Evolutionary conservation across 495 filamentous ascomycete genomes (phyloP), one percentile per base, ranked within the genome.

Genomic region (Umbilicaria muhlenbergii): DNA sequence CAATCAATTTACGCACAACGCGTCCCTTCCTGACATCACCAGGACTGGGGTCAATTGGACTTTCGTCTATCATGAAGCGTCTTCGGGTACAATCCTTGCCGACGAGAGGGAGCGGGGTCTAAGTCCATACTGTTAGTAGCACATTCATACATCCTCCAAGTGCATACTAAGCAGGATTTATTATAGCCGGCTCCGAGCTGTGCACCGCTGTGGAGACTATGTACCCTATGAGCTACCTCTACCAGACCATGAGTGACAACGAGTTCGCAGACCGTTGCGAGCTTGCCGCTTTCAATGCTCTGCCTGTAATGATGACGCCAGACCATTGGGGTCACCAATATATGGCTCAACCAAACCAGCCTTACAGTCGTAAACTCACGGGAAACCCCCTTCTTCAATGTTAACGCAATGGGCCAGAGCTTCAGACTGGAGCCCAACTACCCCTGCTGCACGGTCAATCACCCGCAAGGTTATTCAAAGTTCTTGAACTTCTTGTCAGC

Each of bases 261-360:
- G 43, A 59, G n/a, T 73, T 69, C 43, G 77, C 74, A 4, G 76
- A 80, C 48, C 56, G 62, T 14, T 64, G 68, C 8, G 77, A 80
- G 51, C 53, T 66, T 36, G 63, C 66, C 8, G 73, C 75, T 8
- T 81, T 74, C 57, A 80, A 80, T 41, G 68, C 71, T 5, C 53
- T 78, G 7, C 75, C 77, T 3, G 70, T 66, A 1, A 67, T 66
- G 39, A 39, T 76, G 21, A 68, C 67, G n/a, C 58, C 64, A 6
- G 68, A 78, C 48, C 73, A 71, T 65, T 80, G 77, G 74, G 64
- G 64, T 8, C 74, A 68, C 45, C 73, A 78, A 48, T 80, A 81
- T 50, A 63, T 81, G 38, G 54, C 58, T 10, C 61, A 77, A 45
- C 58, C 70, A 0, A 80, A 79, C 43, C 74, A 78, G 54, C 64